Percentiles rank a stretch among this genome's conserved stretches.
phyloP scores from a whole-genome alignment of 208 protist species.

The Trypanosoma melophagium region DNA sequence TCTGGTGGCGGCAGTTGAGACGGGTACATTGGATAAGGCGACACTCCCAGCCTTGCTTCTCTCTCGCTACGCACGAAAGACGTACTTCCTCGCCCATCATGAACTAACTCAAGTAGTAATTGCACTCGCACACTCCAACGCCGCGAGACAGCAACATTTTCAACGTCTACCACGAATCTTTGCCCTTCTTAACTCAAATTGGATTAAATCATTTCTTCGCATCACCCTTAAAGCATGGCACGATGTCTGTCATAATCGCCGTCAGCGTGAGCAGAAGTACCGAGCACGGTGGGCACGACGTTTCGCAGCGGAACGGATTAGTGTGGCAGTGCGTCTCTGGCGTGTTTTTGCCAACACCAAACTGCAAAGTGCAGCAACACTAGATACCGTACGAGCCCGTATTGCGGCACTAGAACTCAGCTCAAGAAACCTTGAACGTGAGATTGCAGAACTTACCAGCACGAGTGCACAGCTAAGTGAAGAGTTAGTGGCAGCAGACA shows the following conservation, averaged over 20 bases:
- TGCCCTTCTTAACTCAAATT: slow-evolving; percentile 46
- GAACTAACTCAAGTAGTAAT: slow-evolving; percentile 47
- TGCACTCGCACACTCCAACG: slow-evolving; percentile 44
- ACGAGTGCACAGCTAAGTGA: slow-evolving; percentile 36
- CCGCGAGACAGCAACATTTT: slow-evolving; percentile 47
- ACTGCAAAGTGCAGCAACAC: slow-evolving; percentile 29
- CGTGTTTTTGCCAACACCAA: slow-evolving; percentile 53
- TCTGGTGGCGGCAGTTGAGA: too few species aligned
- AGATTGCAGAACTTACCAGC: slow-evolving; percentile 40
- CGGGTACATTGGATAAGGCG: too few species aligned
- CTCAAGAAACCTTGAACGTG: slow-evolving; percentile 38
- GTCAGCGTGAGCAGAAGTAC: slow-evolving; percentile 53
- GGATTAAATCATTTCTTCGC: slow-evolving; percentile 56
- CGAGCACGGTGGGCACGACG: slow-evolving; percentile 60
- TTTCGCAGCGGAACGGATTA: slow-evolving; percentile 49
- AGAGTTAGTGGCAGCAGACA: slow-evolving; percentile 38
- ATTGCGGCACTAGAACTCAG: slow-evolving; percentile 38
- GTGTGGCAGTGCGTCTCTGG: slow-evolving; percentile 49
- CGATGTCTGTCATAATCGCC: slow-evolving; percentile 44
- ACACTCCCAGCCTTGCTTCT: slow-evolving; percentile 19
- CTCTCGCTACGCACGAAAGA: slow-evolving; percentile 58
- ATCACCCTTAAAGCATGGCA: slow-evolving; percentile 63
- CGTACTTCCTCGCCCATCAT: slow-evolving; percentile 74
- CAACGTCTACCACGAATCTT: slow-evolving; percentile 59
- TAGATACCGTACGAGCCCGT: slow-evolving; percentile 35